A percentile compares a stretch with the other conserved stretches of the same genome.
Evolutionary conservation across 768 basidiomycete genomes (phyloP).

Genomic region (Phallus indusiatus): DNA sequence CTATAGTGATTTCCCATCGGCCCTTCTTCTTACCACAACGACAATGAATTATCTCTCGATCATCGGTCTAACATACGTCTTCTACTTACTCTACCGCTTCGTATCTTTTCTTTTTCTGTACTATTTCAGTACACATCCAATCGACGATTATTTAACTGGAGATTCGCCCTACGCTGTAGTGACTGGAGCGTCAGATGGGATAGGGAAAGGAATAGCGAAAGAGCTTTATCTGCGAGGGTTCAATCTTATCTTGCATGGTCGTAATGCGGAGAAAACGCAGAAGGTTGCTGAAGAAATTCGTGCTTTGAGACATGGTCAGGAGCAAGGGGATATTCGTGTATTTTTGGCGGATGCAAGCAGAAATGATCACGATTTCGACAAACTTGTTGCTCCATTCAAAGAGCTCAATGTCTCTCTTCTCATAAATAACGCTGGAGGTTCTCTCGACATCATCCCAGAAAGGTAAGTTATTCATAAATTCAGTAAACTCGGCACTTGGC

Average conservation of each 20-base stretch:
- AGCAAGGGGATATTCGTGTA: neutral
- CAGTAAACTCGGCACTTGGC: neutral
- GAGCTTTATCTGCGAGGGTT: constrained; percentile 9
- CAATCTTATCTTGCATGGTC: constrained; percentile 11
- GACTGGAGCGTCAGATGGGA: constrained; percentile 10
- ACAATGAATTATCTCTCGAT: neutral
- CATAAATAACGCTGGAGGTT: constrained; percentile 6
- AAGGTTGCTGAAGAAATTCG: constrained; percentile 3
- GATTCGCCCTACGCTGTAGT: constrained; percentile 9
- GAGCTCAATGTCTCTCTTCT: constrained; percentile 8
- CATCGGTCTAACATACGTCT: neutral
- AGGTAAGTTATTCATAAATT: too few relatives aligned
- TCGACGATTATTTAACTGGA: constrained; percentile 3
- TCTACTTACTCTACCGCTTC: constrained; percentile 1
- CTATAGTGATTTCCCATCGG: too few relatives aligned
- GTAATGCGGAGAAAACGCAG: constrained; percentile 8
- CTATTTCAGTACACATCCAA: neutral
- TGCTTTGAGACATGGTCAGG: neutral
- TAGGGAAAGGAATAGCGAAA: constrained; percentile 10
- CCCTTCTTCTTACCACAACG: too few relatives aligned
- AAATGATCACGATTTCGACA: constrained; percentile 1
- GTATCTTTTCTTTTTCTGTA: constrained; percentile 1
- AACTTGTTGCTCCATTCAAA: neutral
- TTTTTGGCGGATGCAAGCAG: constrained; percentile 5
- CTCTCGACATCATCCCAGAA: neutral